phyloP scores from a whole-genome alignment of 164 flowering plant genomes.

The Berberis vulgaris region DNA sequence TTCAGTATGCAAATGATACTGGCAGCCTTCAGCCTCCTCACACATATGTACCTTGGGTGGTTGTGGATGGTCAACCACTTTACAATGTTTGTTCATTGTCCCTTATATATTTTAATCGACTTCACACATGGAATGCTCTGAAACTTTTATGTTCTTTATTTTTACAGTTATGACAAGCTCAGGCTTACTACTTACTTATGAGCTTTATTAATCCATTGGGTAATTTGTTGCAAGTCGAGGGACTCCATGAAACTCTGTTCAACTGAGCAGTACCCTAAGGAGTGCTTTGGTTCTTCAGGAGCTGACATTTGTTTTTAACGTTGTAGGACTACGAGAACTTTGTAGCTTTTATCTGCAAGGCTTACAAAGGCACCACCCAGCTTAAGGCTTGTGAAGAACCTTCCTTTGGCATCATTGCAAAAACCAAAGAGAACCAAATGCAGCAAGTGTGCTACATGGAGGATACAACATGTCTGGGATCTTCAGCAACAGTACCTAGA shows the following conservation, averaged over 20 bases:
- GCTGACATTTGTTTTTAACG: background rate
- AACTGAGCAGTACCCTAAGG: background rate
- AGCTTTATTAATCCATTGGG: too few species aligned
- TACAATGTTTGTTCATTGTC: conserved; percentile 47
- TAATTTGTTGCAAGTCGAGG: background rate
- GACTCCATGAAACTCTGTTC: background rate
- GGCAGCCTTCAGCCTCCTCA: conserved; percentile 73
- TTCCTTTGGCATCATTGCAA: conserved; percentile 11
- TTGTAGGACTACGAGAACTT: conserved; percentile 67
- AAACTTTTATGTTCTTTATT: background rate
- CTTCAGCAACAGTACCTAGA: conserved; percentile 5
- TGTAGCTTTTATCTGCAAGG: conserved; percentile 55
- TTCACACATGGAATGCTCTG: background rate
- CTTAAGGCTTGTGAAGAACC: conserved; percentile 44
- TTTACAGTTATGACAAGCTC: background rate
- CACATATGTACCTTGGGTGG: conserved; percentile 86
- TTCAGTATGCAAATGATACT: conserved; percentile 63
- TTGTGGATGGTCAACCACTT: conserved; percentile 72
- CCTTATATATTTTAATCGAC: background rate
- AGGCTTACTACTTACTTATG: background rate
- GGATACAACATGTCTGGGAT: conserved; percentile 2
- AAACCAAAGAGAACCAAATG: conserved; percentile 6
- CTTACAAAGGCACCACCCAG: conserved; percentile 51
- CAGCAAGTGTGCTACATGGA: conserved; percentile 22
- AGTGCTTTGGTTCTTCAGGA: background rate